phyloP scores from a whole-genome alignment of 345 rosid genomes.

The Dipteronia dyeriana region DNA sequence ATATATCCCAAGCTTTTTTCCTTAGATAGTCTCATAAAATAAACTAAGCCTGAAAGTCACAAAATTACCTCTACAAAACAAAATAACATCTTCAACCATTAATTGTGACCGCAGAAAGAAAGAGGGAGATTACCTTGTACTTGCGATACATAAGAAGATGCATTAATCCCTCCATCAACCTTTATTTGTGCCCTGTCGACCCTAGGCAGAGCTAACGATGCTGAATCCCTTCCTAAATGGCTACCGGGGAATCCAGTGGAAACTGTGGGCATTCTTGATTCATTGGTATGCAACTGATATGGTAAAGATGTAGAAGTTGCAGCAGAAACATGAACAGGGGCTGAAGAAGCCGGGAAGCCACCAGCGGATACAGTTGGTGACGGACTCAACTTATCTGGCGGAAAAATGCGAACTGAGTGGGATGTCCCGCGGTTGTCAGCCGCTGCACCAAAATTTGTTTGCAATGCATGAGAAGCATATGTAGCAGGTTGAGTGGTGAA shows the following conservation, averaged over 20 bases:
- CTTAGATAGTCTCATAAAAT: background rate
- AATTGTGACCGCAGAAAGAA: constrained; percentile 3
- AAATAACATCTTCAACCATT: background rate
- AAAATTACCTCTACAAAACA: background rate
- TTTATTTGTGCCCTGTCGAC: constrained; percentile 49
- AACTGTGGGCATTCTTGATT: constrained; percentile 37
- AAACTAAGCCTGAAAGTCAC: background rate
- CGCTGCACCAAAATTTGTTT: constrained; percentile 37
- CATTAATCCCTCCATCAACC: constrained; percentile 54
- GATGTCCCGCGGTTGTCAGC: constrained; percentile 46
- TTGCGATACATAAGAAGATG: constrained; percentile 33
- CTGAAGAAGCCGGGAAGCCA: constrained; percentile 33
- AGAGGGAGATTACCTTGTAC: constrained; percentile 43
- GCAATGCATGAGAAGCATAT: constrained; percentile 50
- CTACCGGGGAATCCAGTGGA: constrained; percentile 43
- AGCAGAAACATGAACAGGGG: constrained; percentile 36
- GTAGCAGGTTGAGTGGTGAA: constrained; percentile 39
- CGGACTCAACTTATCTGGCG: constrained; percentile 42
- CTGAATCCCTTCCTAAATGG: constrained; percentile 46
- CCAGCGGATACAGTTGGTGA: constrained; percentile 41
- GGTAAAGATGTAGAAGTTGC: constrained; percentile 36
- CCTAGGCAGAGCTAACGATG: constrained; percentile 45
- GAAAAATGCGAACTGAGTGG: constrained; percentile 28
- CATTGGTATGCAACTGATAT: constrained; percentile 45
- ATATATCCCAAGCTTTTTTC: background rate